Percentiles rank a stretch among this genome's conserved stretches.
Evolutionary conservation across 1,284 basidiomycete genomes (phyloP).

Genomic region (Papiliotrema terrestris): DNA sequence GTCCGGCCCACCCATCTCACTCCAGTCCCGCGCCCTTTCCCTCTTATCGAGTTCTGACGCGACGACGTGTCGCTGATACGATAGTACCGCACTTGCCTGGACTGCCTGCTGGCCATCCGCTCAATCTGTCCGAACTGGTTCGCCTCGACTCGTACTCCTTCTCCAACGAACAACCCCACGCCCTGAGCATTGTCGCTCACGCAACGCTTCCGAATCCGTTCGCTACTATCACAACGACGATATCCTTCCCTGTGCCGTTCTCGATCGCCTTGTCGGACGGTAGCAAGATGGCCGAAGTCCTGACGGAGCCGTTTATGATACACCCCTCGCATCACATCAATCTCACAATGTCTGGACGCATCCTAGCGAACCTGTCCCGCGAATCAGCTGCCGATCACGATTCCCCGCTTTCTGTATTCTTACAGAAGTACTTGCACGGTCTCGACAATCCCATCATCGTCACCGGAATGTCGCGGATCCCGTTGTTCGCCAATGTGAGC

Average conservation of each 20-base stretch:
- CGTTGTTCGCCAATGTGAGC: slow-evolving; percentile 12
- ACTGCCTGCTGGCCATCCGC: slow-evolving; percentile 37
- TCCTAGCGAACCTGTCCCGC: slow-evolving; percentile 20
- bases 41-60: slow-evolving; percentile 9
- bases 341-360: slow-evolving; percentile 31
- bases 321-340: slow-evolving; percentile 13
- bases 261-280: slow-evolving; percentile 31
- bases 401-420: slow-evolving; percentile 33
- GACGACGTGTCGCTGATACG: neutral
- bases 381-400: neutral
- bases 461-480: slow-evolving; percentile 25
- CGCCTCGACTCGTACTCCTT: slow-evolving; percentile 37
- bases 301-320: slow-evolving; percentile 29
- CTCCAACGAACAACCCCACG: slow-evolving; percentile 10
- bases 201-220: slow-evolving; percentile 36
- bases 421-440: slow-evolving; percentile 41
- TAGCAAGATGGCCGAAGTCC: slow-evolving; percentile 39
- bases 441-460: slow-evolving; percentile 37
- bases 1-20: neutral
- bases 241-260: slow-evolving; percentile 43
- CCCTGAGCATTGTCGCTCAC: slow-evolving; percentile 28
- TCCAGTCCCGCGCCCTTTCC: slow-evolving; percentile 25
- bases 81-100: slow-evolving; percentile 42
- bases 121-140: slow-evolving; percentile 40
- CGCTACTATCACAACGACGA: slow-evolving; percentile 17